These are phyloP conservation scores for Malassezia japonica DNA, from an alignment of 1,284 basidiomycete genomes.

Conservation along the genomic window DNA sequence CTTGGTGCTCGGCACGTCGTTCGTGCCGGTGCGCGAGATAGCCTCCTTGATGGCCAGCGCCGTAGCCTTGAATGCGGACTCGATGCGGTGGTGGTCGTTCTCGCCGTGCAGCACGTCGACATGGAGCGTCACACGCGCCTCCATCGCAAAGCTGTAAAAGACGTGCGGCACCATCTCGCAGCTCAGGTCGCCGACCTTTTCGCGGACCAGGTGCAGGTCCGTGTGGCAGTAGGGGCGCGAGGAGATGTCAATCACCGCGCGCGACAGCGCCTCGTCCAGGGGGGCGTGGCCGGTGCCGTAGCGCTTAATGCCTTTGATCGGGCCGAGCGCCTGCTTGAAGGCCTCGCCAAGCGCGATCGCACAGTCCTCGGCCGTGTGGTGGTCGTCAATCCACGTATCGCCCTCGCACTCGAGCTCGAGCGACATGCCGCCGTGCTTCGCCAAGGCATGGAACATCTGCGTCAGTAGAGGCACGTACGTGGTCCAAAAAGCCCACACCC, in stretches of 20 bases:
- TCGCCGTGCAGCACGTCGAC: slow-evolving; percentile 85
- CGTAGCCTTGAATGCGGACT: slow-evolving; percentile 94
- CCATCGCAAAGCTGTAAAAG: slow-evolving; percentile 84
- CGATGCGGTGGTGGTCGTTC: slow-evolving; percentile 97
- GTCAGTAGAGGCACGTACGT: slow-evolving; percentile 57
- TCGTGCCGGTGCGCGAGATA: slow-evolving; percentile 73
- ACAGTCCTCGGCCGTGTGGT: slow-evolving; percentile 92
- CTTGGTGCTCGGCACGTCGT: slow-evolving; percentile 94
- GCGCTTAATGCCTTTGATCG: slow-evolving; percentile 82
- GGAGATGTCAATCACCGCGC: slow-evolving; percentile 96
- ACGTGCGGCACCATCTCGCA: slow-evolving; percentile 91
- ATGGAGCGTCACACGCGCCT: slow-evolving; percentile 80
- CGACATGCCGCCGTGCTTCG: slow-evolving; percentile 53
- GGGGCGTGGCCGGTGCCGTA: slow-evolving; percentile 96
- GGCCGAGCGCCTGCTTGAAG: slow-evolving; percentile 90
- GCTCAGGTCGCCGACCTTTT: slow-evolving; percentile 85
- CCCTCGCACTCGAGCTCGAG: slow-evolving; percentile 82
- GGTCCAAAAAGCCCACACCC: slow-evolving; percentile 95
- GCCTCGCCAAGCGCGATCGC: slow-evolving; percentile 85
- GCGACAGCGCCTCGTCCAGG: slow-evolving; percentile 76
- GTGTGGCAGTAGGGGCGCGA: slow-evolving; percentile 90
- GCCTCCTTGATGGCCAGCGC: slow-evolving; percentile 91
- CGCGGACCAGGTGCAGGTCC: slow-evolving; percentile 66
- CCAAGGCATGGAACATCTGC: slow-evolving; percentile 48
- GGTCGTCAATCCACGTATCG: slow-evolving; percentile 96